phyloP scores from a whole-genome alignment of 2,329 filamentous ascomycete genomes.

The Zopfia rhizophila region DNA sequence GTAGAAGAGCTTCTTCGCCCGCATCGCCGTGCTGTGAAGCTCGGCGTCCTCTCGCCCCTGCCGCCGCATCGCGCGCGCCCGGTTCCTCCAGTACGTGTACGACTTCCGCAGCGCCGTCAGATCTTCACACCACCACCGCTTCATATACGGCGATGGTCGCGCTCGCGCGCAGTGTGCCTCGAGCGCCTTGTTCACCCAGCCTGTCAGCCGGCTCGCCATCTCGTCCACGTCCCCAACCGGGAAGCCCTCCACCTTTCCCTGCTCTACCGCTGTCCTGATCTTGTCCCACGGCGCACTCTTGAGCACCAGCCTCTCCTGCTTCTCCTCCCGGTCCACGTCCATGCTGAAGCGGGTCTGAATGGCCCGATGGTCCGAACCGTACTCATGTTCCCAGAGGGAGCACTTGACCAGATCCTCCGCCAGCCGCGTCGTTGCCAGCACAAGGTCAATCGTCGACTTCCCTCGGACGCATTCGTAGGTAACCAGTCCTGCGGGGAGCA shows the following conservation, averaged over 20 bases:
- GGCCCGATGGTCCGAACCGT: conserved; percentile 22
- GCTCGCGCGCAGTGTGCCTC: conserved; percentile 8
- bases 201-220: conserved; percentile 12
- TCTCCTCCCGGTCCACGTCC: conserved; percentile 13
- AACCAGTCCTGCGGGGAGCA: conserved; percentile 16
- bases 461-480: conserved; percentile 8
- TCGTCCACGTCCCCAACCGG: conserved; percentile 13
- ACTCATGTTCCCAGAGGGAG: conserved; percentile 17
- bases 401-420: conserved; percentile 17
- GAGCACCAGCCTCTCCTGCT: conserved; percentile 21
- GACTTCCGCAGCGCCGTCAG: conserved; percentile 14
- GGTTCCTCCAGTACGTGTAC: conserved; percentile 30
- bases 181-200: conserved; percentile 12
- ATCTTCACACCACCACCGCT: conserved; percentile 19
- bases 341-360: conserved; percentile 23
- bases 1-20: conserved; percentile 25
- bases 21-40: conserved; percentile 13
- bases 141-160: conserved; percentile 18
- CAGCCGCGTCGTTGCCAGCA: conserved; percentile 18
- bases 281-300: conserved; percentile 27
- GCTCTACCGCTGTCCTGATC: conserved; percentile 17
- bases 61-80: conserved; percentile 13
- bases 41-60: conserved; percentile 18
- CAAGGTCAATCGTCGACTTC: conserved; percentile 19
- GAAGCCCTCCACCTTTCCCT: conserved; percentile 9